Percentiles rank a stretch among this genome's conserved stretches.
These are phyloP conservation scores for Plasmodium cynomolgi DNA, from an alignment of 169 alveolate species.

Conservation along the genomic window DNA sequence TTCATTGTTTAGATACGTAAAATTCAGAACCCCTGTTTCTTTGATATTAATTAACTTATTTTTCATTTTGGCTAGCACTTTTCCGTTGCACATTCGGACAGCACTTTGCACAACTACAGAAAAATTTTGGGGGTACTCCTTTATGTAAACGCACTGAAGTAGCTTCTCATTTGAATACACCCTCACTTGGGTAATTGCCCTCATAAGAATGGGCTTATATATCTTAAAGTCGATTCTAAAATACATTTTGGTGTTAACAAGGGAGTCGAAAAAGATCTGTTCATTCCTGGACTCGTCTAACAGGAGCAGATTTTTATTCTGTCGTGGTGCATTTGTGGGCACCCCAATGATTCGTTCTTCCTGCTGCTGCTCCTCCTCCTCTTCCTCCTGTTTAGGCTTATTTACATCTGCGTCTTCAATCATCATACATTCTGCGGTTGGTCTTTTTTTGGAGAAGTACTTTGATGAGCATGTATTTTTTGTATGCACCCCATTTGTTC, in stretches of 20 bases:
- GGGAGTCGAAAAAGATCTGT: background rate
- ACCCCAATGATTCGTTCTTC: background rate
- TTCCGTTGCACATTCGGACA: slow-evolving; percentile 30
- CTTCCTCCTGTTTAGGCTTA: background rate
- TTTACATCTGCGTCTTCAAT: background rate
- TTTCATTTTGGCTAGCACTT: slow-evolving; percentile 25
- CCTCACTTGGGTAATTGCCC: slow-evolving; percentile 24
- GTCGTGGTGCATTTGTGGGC: background rate
- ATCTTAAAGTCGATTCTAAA: slow-evolving; percentile 52
- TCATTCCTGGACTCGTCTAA: background rate
- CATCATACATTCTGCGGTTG: background rate
- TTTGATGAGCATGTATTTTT: background rate
- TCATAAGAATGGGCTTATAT: slow-evolving; percentile 60
- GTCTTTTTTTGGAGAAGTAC: background rate
- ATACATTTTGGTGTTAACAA: slow-evolving; percentile 2
- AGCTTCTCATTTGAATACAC: slow-evolving; percentile 32
- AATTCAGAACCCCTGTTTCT: slow-evolving; percentile 40
- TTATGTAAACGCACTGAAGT: slow-evolving; percentile 34
- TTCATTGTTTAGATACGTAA: slow-evolving; percentile 43
- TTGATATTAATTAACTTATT: slow-evolving; percentile 39
- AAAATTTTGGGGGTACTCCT: slow-evolving; percentile 62
- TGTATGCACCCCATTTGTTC: background rate
- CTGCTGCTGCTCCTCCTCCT: background rate
- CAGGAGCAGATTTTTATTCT: background rate
- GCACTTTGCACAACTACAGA: slow-evolving; percentile 42